Percentiles rank a stretch among this genome's conserved stretches.
Conservation (phyloP, 2,329 filamentous ascomycete species). For the Paracamarosporium sp. region DNA sequence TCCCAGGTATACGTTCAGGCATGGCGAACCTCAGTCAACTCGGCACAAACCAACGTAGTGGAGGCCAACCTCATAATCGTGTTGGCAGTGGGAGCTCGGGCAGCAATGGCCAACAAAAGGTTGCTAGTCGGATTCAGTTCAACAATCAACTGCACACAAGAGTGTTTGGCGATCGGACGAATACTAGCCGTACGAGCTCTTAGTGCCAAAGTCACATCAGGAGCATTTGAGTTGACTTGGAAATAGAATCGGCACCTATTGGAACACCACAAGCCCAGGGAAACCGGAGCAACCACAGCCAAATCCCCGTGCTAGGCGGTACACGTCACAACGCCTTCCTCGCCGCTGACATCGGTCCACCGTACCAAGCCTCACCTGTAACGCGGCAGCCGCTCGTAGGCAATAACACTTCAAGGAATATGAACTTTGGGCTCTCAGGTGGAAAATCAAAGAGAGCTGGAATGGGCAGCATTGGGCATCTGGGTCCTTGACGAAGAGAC, state of each 20-base stretch:
- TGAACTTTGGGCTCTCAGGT: slow-evolving; percentile 34
- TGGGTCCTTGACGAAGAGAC: slow-evolving; percentile 17
- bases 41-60: slow-evolving; percentile 16
- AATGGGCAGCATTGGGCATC: slow-evolving; percentile 13
- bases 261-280: slow-evolving; percentile 37
- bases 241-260: slow-evolving; percentile 28
- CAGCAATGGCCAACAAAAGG: slow-evolving; percentile 30
- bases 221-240: neutral
- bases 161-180: slow-evolving; percentile 17
- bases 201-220: neutral
- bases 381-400: slow-evolving; percentile 40
- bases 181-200: slow-evolving; percentile 28
- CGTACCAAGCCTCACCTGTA: slow-evolving; percentile 41
- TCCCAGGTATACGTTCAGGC: slow-evolving; percentile 37
- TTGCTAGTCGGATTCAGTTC: slow-evolving; percentile 23
- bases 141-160: slow-evolving; percentile 28
- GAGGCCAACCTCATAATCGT: slow-evolving; percentile 24
- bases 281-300: slow-evolving; percentile 35
- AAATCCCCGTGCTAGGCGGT: slow-evolving; percentile 35
- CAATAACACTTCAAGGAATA: slow-evolving; percentile 17
- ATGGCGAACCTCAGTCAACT: slow-evolving; percentile 29
- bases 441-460: slow-evolving; percentile 38
- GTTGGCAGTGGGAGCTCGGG: slow-evolving; percentile 32
- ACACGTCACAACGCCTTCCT: slow-evolving; percentile 30
- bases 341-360: slow-evolving; percentile 20